Evolutionary conservation across 169 alveolate genomes (phyloP), one percentile per base, ranked within the genome.

Genomic region (Plasmodium chabaudi): DNA sequence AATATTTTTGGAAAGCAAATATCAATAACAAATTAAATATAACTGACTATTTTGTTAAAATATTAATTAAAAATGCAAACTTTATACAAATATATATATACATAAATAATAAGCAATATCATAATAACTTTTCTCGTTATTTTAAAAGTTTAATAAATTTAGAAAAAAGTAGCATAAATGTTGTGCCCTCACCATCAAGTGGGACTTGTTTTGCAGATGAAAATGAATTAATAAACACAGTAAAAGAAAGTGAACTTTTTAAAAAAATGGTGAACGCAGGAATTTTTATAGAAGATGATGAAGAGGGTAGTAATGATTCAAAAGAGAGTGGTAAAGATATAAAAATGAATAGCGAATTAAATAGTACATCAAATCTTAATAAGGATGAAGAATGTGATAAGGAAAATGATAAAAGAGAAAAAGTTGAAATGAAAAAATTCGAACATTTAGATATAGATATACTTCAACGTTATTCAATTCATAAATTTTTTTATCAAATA

Each of bases 61-160:
- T 67, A 42, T 82, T 82, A 49, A 67, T 82, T 15, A 82, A 82
- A 56, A 82, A 82, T 67, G 68, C 90, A 1, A 65, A 53, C 34
- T 82, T 82, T 82, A 82, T 82, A 44, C 90, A 82, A 64, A 53
- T 82, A 1, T 82, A 82, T 65, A 60, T 82, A n/a, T 82, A 82
- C 21, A 65, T 72, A 12, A 67, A 82, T 47, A 82, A 82, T 59
- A 67, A 39, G 17, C 90, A 82, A 47, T 82, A 82, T 44, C 70
- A 82, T 42, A 82, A 82, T 60, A 79, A 67, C 10, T 70, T 82
- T 25, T 34, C 55, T 12, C 67, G 72, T 34, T 82, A 82, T 60
- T 82, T 82, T 21, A 82, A 82, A 15, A 67, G 72, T 4, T 82
- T 82, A 56, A 42, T 34, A 27, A 44, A 39, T 13, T 51, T 63